A percentile compares a stretch with the other conserved stretches of the same genome.
Evolutionary conservation across 805 yeast species (phyloP).

Genomic region (Millerozyma acaciae): DNA sequence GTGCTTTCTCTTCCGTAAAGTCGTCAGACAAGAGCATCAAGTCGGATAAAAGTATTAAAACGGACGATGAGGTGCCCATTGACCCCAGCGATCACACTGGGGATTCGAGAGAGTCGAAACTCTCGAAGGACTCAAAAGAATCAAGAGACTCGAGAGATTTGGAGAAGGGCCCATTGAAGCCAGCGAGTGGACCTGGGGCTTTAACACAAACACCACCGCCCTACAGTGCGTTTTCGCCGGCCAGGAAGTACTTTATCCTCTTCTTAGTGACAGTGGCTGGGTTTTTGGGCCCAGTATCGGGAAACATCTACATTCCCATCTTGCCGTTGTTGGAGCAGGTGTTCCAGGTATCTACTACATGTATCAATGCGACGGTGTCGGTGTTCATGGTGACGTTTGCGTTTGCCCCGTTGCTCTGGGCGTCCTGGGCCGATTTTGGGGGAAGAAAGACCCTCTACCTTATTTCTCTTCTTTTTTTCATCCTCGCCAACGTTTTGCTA

Average conservation of each 20-base stretch:
- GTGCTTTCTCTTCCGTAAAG: too few species aligned
- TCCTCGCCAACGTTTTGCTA: conserved; percentile 25
- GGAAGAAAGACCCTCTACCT: conserved; percentile 37
- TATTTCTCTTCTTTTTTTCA: conserved; percentile 22
- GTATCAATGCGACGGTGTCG: conserved; percentile 54
- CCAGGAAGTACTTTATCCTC: conserved; percentile 30
- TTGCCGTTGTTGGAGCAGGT: conserved; percentile 41
- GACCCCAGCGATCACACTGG: too few species aligned
- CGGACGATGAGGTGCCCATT: too few species aligned
- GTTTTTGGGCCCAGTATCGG: conserved; percentile 53
- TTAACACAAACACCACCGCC: not conserved
- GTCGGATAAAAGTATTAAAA: too few species aligned
- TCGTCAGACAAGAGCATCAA: too few species aligned
- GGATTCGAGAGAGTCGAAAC: too few species aligned
- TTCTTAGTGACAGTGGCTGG: conserved; percentile 45
- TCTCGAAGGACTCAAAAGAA: too few species aligned
- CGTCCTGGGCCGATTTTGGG: conserved; percentile 50
- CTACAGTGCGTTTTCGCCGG: conserved; percentile 31
- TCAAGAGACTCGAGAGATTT: too few species aligned
- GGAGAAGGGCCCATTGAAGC: too few species aligned
- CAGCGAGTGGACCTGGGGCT: too few species aligned
- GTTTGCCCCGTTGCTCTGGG: conserved; percentile 55
- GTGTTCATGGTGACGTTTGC: conserved; percentile 56
- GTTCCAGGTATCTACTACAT: conserved; percentile 37
- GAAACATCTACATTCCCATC: conserved; percentile 55